Evolutionary conservation across 176 grass and related monocot genomes (phyloP), one percentile per base, ranked within the genome.

Genomic region (Aegilops sharonensis): DNA sequence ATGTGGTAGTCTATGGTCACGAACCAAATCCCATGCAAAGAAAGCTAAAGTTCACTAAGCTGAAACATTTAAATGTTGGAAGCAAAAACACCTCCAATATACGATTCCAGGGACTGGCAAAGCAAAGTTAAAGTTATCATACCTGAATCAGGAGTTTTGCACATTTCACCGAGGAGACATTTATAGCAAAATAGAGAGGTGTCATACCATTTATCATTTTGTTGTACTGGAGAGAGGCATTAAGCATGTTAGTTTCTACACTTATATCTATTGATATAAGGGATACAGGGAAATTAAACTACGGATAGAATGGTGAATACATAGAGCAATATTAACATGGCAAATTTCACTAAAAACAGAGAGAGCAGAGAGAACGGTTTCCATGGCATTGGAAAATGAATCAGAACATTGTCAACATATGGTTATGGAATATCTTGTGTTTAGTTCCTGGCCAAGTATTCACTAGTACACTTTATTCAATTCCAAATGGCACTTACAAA

Each of bases 141-240:
- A 87, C 85, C 85, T 87, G 10, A 68, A 87, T 32, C 32, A 87
- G 70, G 14, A 87, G 85, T 17, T 70, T 68, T 50, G 45, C 48
- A 68, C 72, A 88, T 69, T 78, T 70, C 37, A 6, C 2, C 18
- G 72, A 83, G 24, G 24, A 14, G 77, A 43, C 24, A 82, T 77
- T 68, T 52, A 43, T 34, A 77, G 86, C 86, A 76, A 83, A 76
- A 77, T 77, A 61, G 35, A 88, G 86, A 78, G 80, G 72, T 77
- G 72, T 78, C 30, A 88, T 60, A 43, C 79, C 86, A 65, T 69
- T 75, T 81, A 61, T 35, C 63, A 83, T 83, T 21, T 82, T 82
- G 45, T 88, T 88, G 48, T 13, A 35, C 50, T 88, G 63, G 35
- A 13, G 57, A 60, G 47, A 60, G 59, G 57, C 34, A 76, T 66